Base-by-base conservation (phyloP, 371 early-diverging fungal species). In the Apophysomyces variabilis region DNA sequence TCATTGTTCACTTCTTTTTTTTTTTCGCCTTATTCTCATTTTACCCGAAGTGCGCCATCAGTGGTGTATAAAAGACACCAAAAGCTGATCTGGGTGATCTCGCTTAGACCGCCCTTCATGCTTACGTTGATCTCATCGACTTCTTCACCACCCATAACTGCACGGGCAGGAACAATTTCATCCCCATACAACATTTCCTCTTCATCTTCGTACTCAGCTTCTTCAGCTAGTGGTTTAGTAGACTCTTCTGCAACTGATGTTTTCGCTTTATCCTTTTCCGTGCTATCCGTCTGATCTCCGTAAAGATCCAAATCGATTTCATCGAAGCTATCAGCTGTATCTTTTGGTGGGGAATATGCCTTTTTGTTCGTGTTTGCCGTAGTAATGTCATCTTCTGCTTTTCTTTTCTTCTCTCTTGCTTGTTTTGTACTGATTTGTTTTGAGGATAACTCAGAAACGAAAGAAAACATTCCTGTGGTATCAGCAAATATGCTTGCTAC, bases 291-390 rank as follows among this genome's bases (percentile, higher is more conserved):
- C 4, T 71, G 78, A 6, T 80, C 84, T 35, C 87, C 88, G 68
- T 89, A 89, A n/a, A 89, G 74, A 62, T 92, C 89, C 67, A 84
- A 72, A 56, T 90, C 90, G 5, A 88, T 71, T 50, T 87, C 86
- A 61, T 89, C 90, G 62, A 85, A 74, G 5, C 83, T 79, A 4
- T 64, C 58, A 21, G 71, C 41, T 43, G 68, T 26, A 32, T 59
- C 62, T 61, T 46, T 58, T 50, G 64, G 45, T 7, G 64, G 45
- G 3, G 59, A 36, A 43, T 32, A 47, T 14, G 41, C 50, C 38
- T 66, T 73, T 36, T 70, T 65, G 64, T 64, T 67, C 57, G 64
- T 61, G n/a, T n/a, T 62, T 21, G 21, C 14, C n/a, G 1, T 56
- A n/a, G 44, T 44, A 21, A 8, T 47, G 38, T 68, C 66, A 43